Evolutionary conservation across 2,329 filamentous ascomycete species (phyloP).

Genomic region (Teratosphaeriaceae sp.): DNA sequence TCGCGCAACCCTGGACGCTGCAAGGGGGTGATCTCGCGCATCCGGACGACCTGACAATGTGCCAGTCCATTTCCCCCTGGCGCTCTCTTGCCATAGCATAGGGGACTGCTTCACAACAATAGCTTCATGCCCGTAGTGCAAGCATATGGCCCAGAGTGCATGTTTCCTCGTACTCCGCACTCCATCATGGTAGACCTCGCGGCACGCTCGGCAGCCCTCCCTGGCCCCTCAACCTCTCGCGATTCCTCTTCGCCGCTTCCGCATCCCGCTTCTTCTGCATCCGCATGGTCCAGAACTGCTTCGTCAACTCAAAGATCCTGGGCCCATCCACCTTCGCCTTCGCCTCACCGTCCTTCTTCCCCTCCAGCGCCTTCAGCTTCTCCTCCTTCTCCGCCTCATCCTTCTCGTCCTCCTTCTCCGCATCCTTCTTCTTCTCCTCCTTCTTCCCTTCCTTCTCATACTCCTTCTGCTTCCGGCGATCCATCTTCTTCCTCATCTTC

Average conservation of each 20-base stretch:
- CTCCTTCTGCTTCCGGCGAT: conserved; percentile 34
- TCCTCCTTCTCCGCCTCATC: conserved; percentile 39
- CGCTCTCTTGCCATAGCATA: no score
- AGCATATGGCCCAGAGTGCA: no score
- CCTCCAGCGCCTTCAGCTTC: conserved; percentile 35
- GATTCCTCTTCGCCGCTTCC: conserved; percentile 70
- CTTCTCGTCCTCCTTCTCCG: conserved; percentile 66
- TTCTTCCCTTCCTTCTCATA: conserved; percentile 53
- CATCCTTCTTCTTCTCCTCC: conserved; percentile 58
- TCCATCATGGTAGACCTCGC: conserved; percentile 42
- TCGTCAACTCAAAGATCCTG: conserved; percentile 76
- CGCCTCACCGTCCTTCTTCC: conserved; percentile 50
- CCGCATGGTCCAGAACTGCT: conserved; percentile 85
- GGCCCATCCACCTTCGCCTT: conserved; percentile 60
- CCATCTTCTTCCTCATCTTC: conserved; percentile 37
- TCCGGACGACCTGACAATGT: no score
- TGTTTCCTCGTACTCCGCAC: no score
- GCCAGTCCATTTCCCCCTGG: no score
- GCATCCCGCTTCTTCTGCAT: conserved; percentile 69
- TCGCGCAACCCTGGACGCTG: no score
- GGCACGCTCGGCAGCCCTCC: conserved; percentile 81
- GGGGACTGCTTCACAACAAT: no score
- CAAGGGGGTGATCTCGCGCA: no score
- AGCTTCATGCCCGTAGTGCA: background rate
- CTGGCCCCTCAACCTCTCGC: conserved; percentile 71